These are phyloP conservation scores for Leptographium radiaticola DNA, from an alignment of 2,329 filamentous ascomycete species.

Conservation along the genomic window DNA sequence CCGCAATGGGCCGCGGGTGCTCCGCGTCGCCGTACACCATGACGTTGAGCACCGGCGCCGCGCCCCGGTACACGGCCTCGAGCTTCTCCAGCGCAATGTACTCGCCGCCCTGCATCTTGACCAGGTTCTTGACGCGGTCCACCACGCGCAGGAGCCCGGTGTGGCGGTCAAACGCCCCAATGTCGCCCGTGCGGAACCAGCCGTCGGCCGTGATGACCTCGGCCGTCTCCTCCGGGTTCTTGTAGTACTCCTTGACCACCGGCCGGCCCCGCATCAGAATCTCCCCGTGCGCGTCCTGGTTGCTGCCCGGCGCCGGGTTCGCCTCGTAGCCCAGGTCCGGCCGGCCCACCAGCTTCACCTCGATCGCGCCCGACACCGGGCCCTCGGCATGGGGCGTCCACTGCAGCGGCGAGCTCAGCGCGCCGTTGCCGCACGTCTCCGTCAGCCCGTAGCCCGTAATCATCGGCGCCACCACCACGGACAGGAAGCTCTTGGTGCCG, in stretches of 20 bases:
- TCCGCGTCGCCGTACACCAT: slow-evolving; percentile 72
- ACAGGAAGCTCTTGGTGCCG: slow-evolving; percentile 82
- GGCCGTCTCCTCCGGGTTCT: slow-evolving; percentile 75
- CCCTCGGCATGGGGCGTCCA: slow-evolving; percentile 71
- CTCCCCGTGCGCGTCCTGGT: slow-evolving; percentile 75
- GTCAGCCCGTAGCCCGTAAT: slow-evolving; percentile 88
- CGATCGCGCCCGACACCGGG: slow-evolving; percentile 61
- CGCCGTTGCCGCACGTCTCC: slow-evolving; percentile 76
- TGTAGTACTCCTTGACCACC: slow-evolving; percentile 67
- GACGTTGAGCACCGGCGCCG: slow-evolving; percentile 68
- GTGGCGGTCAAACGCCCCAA: slow-evolving; percentile 66
- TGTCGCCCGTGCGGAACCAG: slow-evolving; percentile 96
- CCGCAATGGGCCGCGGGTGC: slow-evolving; percentile 66
- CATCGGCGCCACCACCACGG: slow-evolving; percentile 87
- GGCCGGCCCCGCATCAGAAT: slow-evolving; percentile 74
- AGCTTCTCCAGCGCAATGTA: slow-evolving; percentile 96
- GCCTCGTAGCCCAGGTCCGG: slow-evolving; percentile 76
- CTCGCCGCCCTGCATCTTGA: slow-evolving; percentile 91
- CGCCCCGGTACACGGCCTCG: slow-evolving; percentile 78
- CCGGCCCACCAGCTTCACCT: slow-evolving; percentile 86
- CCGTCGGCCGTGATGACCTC: slow-evolving; percentile 69
- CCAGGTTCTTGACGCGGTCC: slow-evolving; percentile 95
- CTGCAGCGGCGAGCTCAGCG: slow-evolving; percentile 70
- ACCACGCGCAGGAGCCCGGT: slow-evolving; percentile 76
- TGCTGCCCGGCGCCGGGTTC: slow-evolving; percentile 56